Evolutionary conservation across 2,329 filamentous ascomycete species (phyloP), one percentile per base, ranked within the genome.

Genomic region (Paracoccidioides lutzii): DNA sequence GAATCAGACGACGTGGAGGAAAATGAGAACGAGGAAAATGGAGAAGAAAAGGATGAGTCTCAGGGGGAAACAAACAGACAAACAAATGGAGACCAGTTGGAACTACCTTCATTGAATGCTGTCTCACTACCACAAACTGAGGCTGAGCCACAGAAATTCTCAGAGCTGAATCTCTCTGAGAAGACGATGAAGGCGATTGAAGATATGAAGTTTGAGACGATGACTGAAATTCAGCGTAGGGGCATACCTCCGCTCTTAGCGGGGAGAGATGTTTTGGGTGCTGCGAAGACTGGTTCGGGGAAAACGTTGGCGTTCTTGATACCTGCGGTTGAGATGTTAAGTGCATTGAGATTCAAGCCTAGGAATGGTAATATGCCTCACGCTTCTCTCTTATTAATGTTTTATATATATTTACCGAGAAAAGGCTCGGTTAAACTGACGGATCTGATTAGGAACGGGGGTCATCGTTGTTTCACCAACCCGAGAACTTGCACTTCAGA

Each of bases 281-380:
- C 91, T 37, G 93, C 93, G 52, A 97, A 97, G 78, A 96, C 90
- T 3, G 90, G 90, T 45, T 94, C 88, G 28, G 93, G 93, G 68
- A 98, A 98, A 77, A 98, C 93, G 0, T 74, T 97, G 58, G 86
- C 91, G 3, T 98, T 98, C 74, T 77, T 98, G 59, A 90, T 97
- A 57, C 93, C 93, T 15, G 90, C 90, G 1, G 80, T 97, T 42
- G 93, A 97, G 74, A 94, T 96, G 83, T 79, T 98, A 58, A 84
- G 84, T 67, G 84, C 90, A 14, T 79, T 98, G 64, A 82, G 86
- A 59, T 97, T 96, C 79, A 97, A 97, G 77, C 91, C 90, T 22
- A 80, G 91, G 66, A 96, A 96, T 71, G 91, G 79, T 65, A 70
- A 59, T 22, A 65, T 54, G 53, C 6, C 50, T 48, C 51, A n/a